Percentiles rank a stretch among this genome's conserved stretches.
phyloP scores from a whole-genome alignment of 139 green algal species.

The Chlorella vulgaris region DNA sequence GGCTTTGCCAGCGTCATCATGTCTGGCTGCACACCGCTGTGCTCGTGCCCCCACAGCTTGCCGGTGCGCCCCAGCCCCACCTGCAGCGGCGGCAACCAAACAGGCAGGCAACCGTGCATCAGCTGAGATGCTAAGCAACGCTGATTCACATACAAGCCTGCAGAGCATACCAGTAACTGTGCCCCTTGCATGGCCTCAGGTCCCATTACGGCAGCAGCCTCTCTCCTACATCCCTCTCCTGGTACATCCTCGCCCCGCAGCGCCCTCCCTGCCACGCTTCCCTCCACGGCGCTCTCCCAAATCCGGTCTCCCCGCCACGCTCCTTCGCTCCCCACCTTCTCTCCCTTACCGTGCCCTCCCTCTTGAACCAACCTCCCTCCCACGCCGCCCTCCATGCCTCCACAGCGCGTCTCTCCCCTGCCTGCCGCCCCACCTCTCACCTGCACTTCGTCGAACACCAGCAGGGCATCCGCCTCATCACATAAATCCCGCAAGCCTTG shows the following conservation, averaged over 20 bases:
- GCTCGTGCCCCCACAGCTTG: slow-evolving; percentile 92
- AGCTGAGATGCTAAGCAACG: background rate
- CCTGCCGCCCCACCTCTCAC: background rate
- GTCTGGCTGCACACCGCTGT: slow-evolving; percentile 91
- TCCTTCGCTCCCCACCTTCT: too few relatives aligned
- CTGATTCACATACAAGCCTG: too few relatives aligned
- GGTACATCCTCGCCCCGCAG: background rate
- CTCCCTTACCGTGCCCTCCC: too few relatives aligned
- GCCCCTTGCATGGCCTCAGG: too few relatives aligned
- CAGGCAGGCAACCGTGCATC: background rate
- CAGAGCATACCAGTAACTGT: too few relatives aligned
- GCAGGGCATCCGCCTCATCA: slow-evolving; percentile 90
- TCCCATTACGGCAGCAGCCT: too few relatives aligned
- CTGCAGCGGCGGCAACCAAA: background rate
- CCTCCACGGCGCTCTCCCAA: too few relatives aligned
- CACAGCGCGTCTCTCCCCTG: too few relatives aligned
- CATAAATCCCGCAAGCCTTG: slow-evolving; percentile 88
- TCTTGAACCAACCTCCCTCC: too few relatives aligned
- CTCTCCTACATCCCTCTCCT: background rate
- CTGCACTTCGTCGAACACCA: slow-evolving; percentile 99
- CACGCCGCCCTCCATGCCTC: too few relatives aligned
- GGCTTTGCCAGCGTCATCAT: slow-evolving; percentile 99
- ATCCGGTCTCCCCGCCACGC: too few relatives aligned
- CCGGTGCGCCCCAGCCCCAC: slow-evolving; percentile 84
- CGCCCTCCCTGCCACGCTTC: background rate